Base-by-base conservation (phyloP, 1,139 yeast species). In the Hemisphaericaspora subhashii region DNA sequence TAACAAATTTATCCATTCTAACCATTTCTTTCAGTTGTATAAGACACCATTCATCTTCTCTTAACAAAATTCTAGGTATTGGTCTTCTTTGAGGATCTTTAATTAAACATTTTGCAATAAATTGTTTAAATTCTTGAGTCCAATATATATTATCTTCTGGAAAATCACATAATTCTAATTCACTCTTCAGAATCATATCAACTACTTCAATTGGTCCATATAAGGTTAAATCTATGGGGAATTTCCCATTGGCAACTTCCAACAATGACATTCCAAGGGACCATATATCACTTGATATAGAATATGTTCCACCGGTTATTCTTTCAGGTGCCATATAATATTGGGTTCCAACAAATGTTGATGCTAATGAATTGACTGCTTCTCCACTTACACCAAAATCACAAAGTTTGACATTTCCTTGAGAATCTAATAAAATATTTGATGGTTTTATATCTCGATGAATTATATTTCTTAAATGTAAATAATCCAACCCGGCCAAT, bases 301-400 rank as follows among this genome's bases (percentile, higher is more conserved):
- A 84, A 55, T 92, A 92, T 1, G 96, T 92, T 54, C 88, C 90
- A 24, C 97, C 97, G 68, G 86, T 87, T 34, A 92, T 89, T 52
- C 98, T 74, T 60, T 92, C 98, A 0, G 98, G 98, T 0, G 98
- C 98, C 98, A 92, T 92, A 61, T 92, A 92, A 59, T 87, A 90
- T 16, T 95, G 90, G 0, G 98, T 92, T 0, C 98, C 98, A 0
- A 96, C 94, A 57, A 90, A 92, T 0, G 98, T 92, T 1, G 96
- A 86, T 2, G 98, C 98, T 36, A 92, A 68, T 0, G 97, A 88
- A 59, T 90, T 85, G 17, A 90, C 97, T 11, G 92, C 96, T 55
- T 89, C 96, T 9, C 98, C 98, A 53, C 95, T 84, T 24, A 92
- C 98, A n/a, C 98, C 98, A 66, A 92, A 92, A 66, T 92, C 98